These are phyloP conservation scores for Alternaria viburni DNA, from an alignment of 2,329 filamentous ascomycete genomes.

Conservation along the genomic window DNA sequence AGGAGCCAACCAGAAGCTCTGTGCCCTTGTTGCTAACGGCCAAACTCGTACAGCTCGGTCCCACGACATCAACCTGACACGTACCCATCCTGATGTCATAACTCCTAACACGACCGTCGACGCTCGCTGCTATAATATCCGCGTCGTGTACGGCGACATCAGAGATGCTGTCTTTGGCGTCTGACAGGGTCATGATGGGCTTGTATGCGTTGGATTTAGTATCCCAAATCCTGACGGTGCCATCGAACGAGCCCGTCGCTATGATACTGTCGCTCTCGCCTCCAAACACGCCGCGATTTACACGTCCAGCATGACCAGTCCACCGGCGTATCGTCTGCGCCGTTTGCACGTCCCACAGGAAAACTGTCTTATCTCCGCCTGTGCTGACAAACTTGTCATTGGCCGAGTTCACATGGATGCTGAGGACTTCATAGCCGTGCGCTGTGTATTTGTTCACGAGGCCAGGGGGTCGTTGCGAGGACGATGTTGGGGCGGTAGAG, in stretches of 20 bases:
- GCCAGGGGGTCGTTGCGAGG: constrained; percentile 33
- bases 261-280: constrained; percentile 77
- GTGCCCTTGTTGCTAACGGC: constrained; percentile 73
- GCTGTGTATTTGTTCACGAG: constrained; percentile 88
- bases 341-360: constrained; percentile 91
- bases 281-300: constrained; percentile 81
- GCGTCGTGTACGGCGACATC: constrained; percentile 51
- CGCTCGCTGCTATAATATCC: constrained; percentile 74
- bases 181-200: constrained; percentile 74
- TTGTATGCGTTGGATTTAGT: constrained; percentile 51
- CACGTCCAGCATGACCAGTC: constrained; percentile 70
- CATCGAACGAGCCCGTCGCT: constrained; percentile 75
- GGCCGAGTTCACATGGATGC: constrained; percentile 72
- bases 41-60: constrained; percentile 75
- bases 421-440: constrained; percentile 91
- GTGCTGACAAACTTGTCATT: constrained; percentile 87
- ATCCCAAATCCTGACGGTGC: constrained; percentile 73
- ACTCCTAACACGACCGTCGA: constrained; percentile 79
- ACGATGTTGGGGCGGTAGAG: constrained; percentile 42
- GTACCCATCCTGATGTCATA: constrained; percentile 84
- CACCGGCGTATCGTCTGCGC: constrained; percentile 80
- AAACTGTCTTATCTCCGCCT: constrained; percentile 88
- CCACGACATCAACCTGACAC: constrained; percentile 53
- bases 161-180: constrained; percentile 73
- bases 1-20: constrained; percentile 73